A percentile compares a stretch with the other conserved stretches of the same genome.
Conservation (phyloP, 1,284 basidiomycete species). For the Takashimella tepidaria region DNA sequence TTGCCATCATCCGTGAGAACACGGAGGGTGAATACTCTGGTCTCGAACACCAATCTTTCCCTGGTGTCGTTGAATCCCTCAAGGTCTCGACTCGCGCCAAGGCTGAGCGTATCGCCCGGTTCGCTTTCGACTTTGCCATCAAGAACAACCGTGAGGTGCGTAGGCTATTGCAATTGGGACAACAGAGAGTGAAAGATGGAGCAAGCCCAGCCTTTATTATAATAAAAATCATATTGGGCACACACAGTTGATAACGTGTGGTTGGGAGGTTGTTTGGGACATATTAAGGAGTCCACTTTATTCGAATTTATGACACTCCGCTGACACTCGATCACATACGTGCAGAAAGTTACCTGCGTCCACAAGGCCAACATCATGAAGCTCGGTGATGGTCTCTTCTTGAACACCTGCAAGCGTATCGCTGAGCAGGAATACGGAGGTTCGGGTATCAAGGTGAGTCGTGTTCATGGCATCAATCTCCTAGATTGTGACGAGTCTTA, state of each 20-base stretch:
- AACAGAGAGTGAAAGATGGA: neutral
- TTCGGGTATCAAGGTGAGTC: slow-evolving; percentile 64
- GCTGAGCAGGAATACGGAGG: slow-evolving; percentile 88
- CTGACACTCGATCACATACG: no score
- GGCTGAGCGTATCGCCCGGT: slow-evolving; percentile 93
- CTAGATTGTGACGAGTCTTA: no score
- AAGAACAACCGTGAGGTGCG: slow-evolving; percentile 94
- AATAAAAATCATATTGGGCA: neutral
- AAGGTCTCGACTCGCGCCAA: slow-evolving; percentile 96
- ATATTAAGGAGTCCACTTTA: no score
- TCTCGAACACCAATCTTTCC: slow-evolving; percentile 95
- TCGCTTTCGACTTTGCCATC: slow-evolving; percentile 98
- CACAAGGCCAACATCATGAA: slow-evolving; percentile 99
- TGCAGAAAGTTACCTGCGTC: slow-evolving; percentile 96
- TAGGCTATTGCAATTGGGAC: neutral
- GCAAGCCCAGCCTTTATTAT: neutral
- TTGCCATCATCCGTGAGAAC: slow-evolving; percentile 99
- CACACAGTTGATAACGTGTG: no score
- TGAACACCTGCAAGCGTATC: slow-evolving; percentile 94
- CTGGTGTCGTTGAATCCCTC: slow-evolving; percentile 96
- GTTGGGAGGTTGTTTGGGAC: no score
- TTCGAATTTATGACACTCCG: no score
- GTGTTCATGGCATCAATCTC: no score
- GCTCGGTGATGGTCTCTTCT: slow-evolving; percentile 97
- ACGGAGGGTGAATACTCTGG: slow-evolving; percentile 99